Percentiles rank a stretch among this genome's conserved stretches.
Conservation (phyloP, 371 early-diverging fungal genomes). For the Conidiobolus incongruus region DNA sequence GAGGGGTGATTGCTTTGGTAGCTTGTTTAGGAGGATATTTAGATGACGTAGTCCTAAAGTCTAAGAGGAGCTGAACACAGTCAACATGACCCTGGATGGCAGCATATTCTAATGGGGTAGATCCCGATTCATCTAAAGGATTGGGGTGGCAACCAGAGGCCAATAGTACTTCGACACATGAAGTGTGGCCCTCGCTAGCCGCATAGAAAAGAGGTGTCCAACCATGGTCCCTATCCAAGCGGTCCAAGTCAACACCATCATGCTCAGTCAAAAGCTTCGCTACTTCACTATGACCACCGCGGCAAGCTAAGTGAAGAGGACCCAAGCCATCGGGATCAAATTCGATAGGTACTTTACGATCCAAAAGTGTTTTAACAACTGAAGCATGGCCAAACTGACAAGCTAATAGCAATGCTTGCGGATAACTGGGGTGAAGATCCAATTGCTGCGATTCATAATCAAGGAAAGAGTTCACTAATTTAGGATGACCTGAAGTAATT, state of each 20-base stretch:
- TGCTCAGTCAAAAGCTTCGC: slow-evolving; percentile 43
- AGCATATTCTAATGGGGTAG: no score
- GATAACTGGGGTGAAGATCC: slow-evolving; percentile 10
- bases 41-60: no score
- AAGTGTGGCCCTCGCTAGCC: slow-evolving; percentile 71
- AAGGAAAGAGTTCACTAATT: slow-evolving; percentile 46
- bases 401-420: slow-evolving; percentile 56
- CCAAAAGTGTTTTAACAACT: slow-evolving; percentile 54
- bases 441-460: slow-evolving; percentile 8
- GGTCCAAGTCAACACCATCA: slow-evolving; percentile 49
- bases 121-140: no score
- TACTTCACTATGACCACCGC: slow-evolving; percentile 63
- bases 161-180: slow-evolving; percentile 55
- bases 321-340: slow-evolving; percentile 48
- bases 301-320: slow-evolving; percentile 70
- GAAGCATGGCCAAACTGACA: slow-evolving; percentile 77
- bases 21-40: no score
- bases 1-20: no score
- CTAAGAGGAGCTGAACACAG: no score
- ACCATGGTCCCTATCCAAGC: slow-evolving; percentile 65
- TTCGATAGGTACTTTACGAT: slow-evolving; percentile 16
- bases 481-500: slow-evolving; percentile 53
- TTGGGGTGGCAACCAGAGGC: no score
- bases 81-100: no score
- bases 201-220: slow-evolving; percentile 94